phyloP scores from a whole-genome alignment of 352 stramenopile genomes.

The Phytopythium boreale region DNA sequence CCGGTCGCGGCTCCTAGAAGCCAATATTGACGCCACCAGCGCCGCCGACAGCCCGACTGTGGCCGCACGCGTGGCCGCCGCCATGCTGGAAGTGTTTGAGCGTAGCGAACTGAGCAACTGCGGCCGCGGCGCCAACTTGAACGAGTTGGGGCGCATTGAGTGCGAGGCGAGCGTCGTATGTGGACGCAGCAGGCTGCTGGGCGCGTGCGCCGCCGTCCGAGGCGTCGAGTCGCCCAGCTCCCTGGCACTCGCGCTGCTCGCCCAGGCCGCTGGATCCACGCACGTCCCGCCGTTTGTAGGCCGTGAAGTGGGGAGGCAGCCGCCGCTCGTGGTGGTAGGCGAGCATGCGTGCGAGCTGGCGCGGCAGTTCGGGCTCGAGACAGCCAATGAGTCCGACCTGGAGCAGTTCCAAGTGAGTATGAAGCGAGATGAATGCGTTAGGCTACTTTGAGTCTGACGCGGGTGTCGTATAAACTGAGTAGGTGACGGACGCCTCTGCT shows the following conservation, averaged over 20 bases:
- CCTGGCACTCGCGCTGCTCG: constrained; percentile 40
- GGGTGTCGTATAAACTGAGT: not conserved
- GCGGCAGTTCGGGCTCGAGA: constrained; percentile 33
- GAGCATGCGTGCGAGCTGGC: constrained; percentile 36
- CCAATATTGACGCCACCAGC: not conserved
- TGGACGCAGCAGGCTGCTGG: not conserved
- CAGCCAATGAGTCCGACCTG: constrained; percentile 18
- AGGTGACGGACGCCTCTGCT: constrained; percentile 9
- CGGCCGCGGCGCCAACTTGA: constrained; percentile 3
- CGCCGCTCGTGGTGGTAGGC: constrained; percentile 56
- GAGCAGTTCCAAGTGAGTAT: constrained; percentile 35
- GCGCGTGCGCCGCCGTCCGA: constrained; percentile 32
- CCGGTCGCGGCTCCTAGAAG: constrained; percentile 4
- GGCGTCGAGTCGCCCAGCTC: constrained; percentile 49
- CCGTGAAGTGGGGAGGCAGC: constrained; percentile 41
- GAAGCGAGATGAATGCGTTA: not conserved
- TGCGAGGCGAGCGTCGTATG: constrained; percentile 7
- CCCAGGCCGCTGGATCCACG: constrained; percentile 14
- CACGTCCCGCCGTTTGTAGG: not conserved
- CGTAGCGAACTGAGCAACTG: constrained; percentile 46
- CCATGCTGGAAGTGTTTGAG: constrained; percentile 48
- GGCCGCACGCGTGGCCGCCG: constrained; percentile 24
- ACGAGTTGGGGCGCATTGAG: constrained; percentile 2
- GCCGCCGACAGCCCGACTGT: constrained; percentile 7
- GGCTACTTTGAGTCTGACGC: no score